phyloP scores from a whole-genome alignment of 2,329 filamentous ascomycete genomes.

The Colletotrichum tropicicola region DNA sequence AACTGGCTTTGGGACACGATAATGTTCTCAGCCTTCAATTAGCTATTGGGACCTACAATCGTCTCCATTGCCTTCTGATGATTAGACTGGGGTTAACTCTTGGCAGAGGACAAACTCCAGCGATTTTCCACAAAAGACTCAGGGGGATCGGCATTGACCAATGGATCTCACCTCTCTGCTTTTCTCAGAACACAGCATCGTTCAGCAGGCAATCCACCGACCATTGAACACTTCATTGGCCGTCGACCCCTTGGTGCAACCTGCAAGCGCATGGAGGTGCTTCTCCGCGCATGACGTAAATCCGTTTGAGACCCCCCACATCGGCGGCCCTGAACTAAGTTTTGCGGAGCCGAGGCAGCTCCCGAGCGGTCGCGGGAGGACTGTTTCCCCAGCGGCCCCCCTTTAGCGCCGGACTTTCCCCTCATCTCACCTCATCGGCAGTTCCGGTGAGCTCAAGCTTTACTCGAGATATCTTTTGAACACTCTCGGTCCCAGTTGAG shows the following conservation, averaged over 20 bases:
- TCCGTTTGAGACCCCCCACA: neutral
- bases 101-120: no score
- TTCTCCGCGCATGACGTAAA: slow-evolving; percentile 24
- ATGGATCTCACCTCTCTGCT: no score
- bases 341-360: slow-evolving; percentile 6
- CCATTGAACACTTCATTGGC: neutral
- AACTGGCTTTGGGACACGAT: no score
- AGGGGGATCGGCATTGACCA: no score
- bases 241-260: neutral
- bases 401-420: neutral
- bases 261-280: neutral
- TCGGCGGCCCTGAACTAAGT: neutral
- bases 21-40: no score
- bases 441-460: neutral
- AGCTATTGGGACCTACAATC: no score
- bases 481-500: neutral
- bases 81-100: no score
- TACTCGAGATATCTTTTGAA: neutral
- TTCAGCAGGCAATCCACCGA: neutral
- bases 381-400: neutral
- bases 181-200: no score
- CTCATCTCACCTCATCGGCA: neutral
- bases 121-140: no score
- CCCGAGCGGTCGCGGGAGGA: no score
- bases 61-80: no score